Percentiles rank a stretch among this genome's conserved stretches.
These are phyloP conservation scores for Suillus hirtellus DNA, from an alignment of 768 basidiomycete species.

Conservation along the genomic window DNA sequence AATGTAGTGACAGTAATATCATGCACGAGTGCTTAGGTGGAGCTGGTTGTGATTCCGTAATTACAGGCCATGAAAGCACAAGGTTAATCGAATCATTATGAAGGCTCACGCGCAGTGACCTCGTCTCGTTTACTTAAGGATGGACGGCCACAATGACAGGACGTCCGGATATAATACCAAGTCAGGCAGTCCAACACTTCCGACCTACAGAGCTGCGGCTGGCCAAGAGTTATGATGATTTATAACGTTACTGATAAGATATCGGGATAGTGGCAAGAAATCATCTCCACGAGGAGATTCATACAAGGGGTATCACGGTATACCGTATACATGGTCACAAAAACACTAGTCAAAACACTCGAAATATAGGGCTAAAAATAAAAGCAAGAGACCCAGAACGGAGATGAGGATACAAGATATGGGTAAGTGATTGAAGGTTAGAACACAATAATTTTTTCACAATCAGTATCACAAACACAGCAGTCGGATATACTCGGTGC, in stretches of 20 bases:
- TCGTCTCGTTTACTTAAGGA: background rate
- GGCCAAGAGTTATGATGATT: background rate
- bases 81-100: background rate
- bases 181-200: background rate
- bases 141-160: background rate
- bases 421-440: background rate
- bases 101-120: too few relatives aligned
- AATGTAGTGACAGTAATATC: too few relatives aligned
- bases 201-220: background rate
- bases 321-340: background rate
- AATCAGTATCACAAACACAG: background rate
- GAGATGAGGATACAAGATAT: background rate
- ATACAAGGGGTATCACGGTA: background rate
- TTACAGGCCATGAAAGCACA: background rate
- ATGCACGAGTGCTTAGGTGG: too few relatives aligned
- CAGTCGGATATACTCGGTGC: background rate
- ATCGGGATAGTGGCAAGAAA: background rate
- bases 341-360: background rate
- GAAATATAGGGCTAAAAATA: background rate
- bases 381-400: background rate
- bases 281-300: background rate
- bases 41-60: background rate
- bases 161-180: background rate
- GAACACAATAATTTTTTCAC: background rate
- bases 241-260: background rate